These are phyloP conservation scores for Fistulinella prunicolor DNA, from an alignment of 768 basidiomycete genomes.

Conservation along the genomic window DNA sequence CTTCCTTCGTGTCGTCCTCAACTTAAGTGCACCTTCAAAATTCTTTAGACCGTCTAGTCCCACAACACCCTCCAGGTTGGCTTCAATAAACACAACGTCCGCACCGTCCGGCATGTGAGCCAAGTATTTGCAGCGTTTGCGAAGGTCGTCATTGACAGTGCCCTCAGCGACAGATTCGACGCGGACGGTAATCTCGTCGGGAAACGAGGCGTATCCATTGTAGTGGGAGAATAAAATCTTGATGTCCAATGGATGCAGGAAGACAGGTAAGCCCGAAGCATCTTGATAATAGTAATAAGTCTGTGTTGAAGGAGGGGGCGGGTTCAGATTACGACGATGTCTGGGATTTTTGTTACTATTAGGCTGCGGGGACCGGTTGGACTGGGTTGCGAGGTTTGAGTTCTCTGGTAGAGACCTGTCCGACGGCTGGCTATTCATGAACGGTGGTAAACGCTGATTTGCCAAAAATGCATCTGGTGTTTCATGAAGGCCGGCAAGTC, in stretches of 20 bases:
- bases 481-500: conserved; percentile 30
- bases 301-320: conserved; percentile 81
- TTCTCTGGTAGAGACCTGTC: conserved; percentile 1
- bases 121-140: conserved; percentile 95
- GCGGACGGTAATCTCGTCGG: conserved; percentile 74
- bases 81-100: conserved; percentile 92
- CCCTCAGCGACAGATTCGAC: conserved; percentile 75
- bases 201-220: conserved; percentile 77
- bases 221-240: conserved; percentile 87
- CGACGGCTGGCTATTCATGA: conserved; percentile 8
- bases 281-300: conserved; percentile 97
- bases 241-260: conserved; percentile 95
- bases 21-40: conserved; percentile 80
- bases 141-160: conserved; percentile 87
- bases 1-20: conserved; percentile 67
- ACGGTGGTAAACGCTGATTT: conserved; percentile 30
- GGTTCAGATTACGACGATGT: conserved; percentile 77
- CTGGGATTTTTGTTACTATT: conserved; percentile 44
- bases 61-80: conserved; percentile 76
- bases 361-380: conserved; percentile 5
- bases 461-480: conserved; percentile 60
- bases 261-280: conserved; percentile 85
- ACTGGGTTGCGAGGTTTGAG: conserved; percentile 4
- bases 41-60: conserved; percentile 71
- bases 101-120: conserved; percentile 87